phyloP scores from a whole-genome alignment of 108 stramenopile species.

The Conticribra guillardii region DNA sequence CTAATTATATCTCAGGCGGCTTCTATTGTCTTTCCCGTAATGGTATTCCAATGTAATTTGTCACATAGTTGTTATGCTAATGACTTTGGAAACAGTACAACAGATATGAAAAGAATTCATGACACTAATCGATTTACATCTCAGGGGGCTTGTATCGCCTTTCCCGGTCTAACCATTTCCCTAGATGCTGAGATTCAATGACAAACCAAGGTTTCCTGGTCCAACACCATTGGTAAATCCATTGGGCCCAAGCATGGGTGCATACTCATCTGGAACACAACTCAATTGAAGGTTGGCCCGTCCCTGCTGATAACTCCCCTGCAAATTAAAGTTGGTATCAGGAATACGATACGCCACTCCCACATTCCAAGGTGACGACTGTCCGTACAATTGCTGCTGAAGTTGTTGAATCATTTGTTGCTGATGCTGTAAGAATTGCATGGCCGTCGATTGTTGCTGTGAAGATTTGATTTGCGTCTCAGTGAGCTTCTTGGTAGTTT shows the following conservation, averaged over 20 bases:
- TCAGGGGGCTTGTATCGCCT: neutral
- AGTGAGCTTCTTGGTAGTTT: constrained; percentile 73
- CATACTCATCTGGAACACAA: constrained; percentile 97
- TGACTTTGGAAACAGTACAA: too few relatives aligned
- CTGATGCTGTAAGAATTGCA: constrained; percentile 94
- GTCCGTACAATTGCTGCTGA: constrained; percentile 94
- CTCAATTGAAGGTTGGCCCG: constrained; percentile 91
- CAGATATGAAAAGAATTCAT: too few relatives aligned
- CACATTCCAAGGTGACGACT: constrained; percentile 91
- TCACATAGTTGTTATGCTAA: too few relatives aligned
- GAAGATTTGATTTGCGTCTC: constrained; percentile 84
- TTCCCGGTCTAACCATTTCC: neutral
- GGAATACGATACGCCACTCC: constrained; percentile 97
- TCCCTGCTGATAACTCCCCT: constrained; percentile 94
- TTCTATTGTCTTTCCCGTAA: too few relatives aligned
- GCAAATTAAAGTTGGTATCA: constrained; percentile 95
- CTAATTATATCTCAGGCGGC: too few relatives aligned
- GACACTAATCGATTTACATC: neutral
- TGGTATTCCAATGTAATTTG: too few relatives aligned
- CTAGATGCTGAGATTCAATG: constrained; percentile 93
- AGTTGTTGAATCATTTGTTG: constrained; percentile 96
- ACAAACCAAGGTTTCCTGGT: constrained; percentile 95
- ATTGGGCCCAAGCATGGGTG: constrained; percentile 93
- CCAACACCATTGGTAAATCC: constrained; percentile 98
- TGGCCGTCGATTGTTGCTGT: constrained; percentile 88